Conservation (phyloP, 2,329 filamentous ascomycete species). For the Coleophoma cylindrospora region DNA sequence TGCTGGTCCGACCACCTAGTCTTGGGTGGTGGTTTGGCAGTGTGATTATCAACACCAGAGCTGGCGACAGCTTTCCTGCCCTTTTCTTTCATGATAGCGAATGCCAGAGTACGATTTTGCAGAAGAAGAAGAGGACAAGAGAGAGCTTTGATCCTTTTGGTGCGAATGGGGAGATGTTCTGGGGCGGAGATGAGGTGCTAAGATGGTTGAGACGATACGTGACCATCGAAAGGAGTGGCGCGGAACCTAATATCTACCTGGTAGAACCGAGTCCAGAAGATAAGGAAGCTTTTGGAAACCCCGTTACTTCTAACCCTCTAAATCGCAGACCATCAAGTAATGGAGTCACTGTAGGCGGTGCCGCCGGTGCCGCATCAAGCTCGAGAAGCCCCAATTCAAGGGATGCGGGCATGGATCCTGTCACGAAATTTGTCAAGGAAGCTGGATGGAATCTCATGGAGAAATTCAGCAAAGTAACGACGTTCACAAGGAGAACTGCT, state of each 20-base stretch:
- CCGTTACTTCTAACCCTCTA: slow-evolving; percentile 35
- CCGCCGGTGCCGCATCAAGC: slow-evolving; percentile 28
- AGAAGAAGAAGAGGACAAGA: slow-evolving; percentile 79
- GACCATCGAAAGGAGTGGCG: slow-evolving; percentile 73
- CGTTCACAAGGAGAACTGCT: slow-evolving; percentile 86
- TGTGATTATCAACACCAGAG: slow-evolving; percentile 83
- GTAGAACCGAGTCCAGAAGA: slow-evolving; percentile 86
- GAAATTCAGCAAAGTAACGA: slow-evolving; percentile 95
- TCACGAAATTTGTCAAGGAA: slow-evolving; percentile 91
- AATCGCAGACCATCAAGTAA: slow-evolving; percentile 27
- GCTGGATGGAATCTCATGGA: slow-evolving; percentile 95
- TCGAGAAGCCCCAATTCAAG: slow-evolving; percentile 30
- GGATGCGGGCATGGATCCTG: slow-evolving; percentile 82
- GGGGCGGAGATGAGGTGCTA: slow-evolving; percentile 94
- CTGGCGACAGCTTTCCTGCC: slow-evolving; percentile 89
- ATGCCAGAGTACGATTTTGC: slow-evolving; percentile 90
- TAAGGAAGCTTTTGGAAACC: slow-evolving; percentile 62
- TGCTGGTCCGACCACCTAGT: slow-evolving; percentile 86
- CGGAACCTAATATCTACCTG: slow-evolving; percentile 87
- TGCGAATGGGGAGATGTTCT: slow-evolving; percentile 82
- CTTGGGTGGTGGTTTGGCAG: slow-evolving; percentile 99
- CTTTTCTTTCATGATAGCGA: slow-evolving; percentile 98
- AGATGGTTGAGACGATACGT: slow-evolving; percentile 86
- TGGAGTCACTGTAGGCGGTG: slow-evolving; percentile 27
- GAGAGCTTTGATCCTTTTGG: slow-evolving; percentile 91